Conservation (phyloP, 208 protist species). For the Trypanosoma platydactyli region DNA sequence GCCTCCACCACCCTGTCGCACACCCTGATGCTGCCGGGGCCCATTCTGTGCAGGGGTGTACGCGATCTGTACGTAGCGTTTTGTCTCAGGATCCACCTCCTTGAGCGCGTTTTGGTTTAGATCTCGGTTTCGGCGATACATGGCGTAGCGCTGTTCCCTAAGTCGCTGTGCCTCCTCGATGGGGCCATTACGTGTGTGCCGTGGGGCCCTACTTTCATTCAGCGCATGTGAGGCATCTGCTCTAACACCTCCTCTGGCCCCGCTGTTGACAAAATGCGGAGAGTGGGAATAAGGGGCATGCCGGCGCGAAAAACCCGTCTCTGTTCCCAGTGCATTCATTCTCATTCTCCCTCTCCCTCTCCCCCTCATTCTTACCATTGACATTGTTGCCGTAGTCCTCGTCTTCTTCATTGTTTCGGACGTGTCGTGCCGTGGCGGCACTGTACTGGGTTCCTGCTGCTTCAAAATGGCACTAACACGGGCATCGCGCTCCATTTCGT, state of each 20-base stretch:
- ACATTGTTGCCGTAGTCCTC: neutral
- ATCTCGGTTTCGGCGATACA: conserved; percentile 43
- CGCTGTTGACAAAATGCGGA: no score
- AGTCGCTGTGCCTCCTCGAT: conserved; percentile 27
- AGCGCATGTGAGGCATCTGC: no score
- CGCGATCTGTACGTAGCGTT: conserved; percentile 50
- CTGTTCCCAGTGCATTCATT: no score
- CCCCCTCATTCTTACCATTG: neutral
- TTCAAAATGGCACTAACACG: conserved; percentile 37
- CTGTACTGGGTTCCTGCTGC: neutral
- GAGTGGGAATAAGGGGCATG: no score
- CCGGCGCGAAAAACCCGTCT: no score
- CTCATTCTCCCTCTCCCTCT: neutral
- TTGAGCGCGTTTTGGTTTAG: conserved; percentile 67
- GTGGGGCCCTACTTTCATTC: neutral
- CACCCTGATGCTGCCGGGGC: conserved; percentile 10
- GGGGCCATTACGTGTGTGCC: conserved; percentile 5
- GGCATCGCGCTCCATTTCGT: conserved; percentile 68
- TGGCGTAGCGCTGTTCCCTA: conserved; percentile 23
- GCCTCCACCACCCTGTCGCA: conserved; percentile 6
- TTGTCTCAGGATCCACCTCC: conserved; percentile 73
- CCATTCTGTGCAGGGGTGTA: conserved; percentile 32
- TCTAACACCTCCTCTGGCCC: no score
- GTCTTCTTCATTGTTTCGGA: neutral
- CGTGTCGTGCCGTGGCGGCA: neutral